Base-by-base conservation (phyloP, 768 basidiomycete species). In the Porphyrellus cyaneotinctus region DNA sequence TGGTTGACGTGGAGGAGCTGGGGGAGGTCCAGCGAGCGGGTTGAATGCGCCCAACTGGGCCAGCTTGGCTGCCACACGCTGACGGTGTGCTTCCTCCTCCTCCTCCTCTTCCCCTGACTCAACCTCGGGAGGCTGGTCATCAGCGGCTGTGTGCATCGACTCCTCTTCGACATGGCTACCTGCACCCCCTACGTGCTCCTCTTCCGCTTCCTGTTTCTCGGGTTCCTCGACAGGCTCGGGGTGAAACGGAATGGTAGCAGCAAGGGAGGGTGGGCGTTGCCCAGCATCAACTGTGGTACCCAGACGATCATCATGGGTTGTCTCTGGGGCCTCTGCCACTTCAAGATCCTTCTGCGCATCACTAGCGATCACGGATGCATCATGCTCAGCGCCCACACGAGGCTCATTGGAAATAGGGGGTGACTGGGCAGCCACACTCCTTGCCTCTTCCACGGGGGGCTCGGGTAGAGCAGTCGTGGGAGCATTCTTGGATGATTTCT, bases 31-130 rank as follows among this genome's bases (percentile, higher is more conserved):
- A 9, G 74, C 70, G 48, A 84, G 76, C 3, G 84, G 81, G 58
- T 84, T 74, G 71, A 77, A 70, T 57, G 79, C 78, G 15, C 85
- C 87, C 72, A 82, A 82, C 67, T 81, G 79, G 8, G 83, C 81
- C 33, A 82, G 62, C 20, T 70, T 73, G 53, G 82, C 84, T 22
- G 84, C 79, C 20, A 88, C 78, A 46, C 80, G 80, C 54, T 75
- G 77, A 37, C 77, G 75, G 32, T 81, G 77, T 2, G 75, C 70
- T 54, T 72, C 78, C 55, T 83, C 81, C 38, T 80, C 80, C 24
- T 70, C 70, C 53, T 83, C 80, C 39, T 80, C 80, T 24, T 70
- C 70, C 23, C 69, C 65, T 20, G 8, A 52, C 37, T 63, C 47
- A 28, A 20, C 37, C 20, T 51, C 43, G 4, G 11, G 31, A 28